Evolutionary conservation across 2,329 filamentous ascomycete species (phyloP).

Genomic region (Acephala macrosclerotiorum): DNA sequence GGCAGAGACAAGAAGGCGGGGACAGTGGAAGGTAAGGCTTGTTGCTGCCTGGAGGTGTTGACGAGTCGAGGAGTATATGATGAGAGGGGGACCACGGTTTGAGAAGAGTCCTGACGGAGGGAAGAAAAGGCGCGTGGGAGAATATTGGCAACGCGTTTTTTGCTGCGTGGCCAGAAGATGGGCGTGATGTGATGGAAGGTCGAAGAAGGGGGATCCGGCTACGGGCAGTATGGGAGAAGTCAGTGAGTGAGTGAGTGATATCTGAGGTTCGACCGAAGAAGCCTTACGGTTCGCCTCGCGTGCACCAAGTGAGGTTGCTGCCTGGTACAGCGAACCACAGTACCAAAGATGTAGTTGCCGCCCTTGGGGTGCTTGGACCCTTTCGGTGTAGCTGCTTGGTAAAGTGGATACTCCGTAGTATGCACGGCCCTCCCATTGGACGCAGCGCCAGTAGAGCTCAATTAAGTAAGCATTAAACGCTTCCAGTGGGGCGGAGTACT

Average conservation of each 20-base stretch:
- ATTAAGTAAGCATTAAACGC: background rate
- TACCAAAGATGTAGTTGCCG: slow-evolving; percentile 1
- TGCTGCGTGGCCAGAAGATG: slow-evolving; percentile 7
- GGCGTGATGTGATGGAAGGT: slow-evolving; percentile 6
- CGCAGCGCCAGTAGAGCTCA: too few relatives aligned
- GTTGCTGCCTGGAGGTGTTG: slow-evolving; percentile 6
- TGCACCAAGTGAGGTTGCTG: background rate
- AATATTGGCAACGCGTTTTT: slow-evolving; percentile 4
- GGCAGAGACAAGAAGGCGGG: background rate
- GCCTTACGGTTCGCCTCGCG: background rate
- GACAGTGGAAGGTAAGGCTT: slow-evolving; percentile 3
- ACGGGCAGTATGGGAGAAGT: background rate
- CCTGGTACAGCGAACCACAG: slow-evolving; percentile 9
- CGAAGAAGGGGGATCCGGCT: background rate
- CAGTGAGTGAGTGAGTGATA: background rate
- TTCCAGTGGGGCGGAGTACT: background rate
- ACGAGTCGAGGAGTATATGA: slow-evolving; percentile 9
- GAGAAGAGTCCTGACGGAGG: background rate
- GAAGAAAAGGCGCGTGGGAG: background rate
- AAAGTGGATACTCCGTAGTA: background rate
- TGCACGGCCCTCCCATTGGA: background rate
- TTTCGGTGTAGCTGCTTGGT: background rate
- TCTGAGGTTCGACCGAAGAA: background rate
- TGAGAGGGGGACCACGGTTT: background rate
- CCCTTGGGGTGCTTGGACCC: background rate